Evolutionary conservation across 2,329 filamentous ascomycete genomes (phyloP).

Genomic region (Pestalotiopsis sp.): DNA sequence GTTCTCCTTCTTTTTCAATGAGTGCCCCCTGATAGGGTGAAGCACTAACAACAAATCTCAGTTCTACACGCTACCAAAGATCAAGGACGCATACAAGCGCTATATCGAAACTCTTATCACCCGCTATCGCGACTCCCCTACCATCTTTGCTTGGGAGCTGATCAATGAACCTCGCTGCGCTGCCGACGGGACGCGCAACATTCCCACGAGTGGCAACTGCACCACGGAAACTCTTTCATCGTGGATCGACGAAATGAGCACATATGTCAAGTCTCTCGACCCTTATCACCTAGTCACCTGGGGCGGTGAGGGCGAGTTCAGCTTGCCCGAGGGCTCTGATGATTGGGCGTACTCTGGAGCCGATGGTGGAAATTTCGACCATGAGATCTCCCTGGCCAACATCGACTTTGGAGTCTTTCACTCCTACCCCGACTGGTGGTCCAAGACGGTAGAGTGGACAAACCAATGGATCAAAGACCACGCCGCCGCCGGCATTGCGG

Average conservation of each 20-base stretch:
- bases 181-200: constrained; percentile 46
- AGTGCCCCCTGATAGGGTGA: no score
- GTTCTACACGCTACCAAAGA: constrained; percentile 52
- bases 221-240: constrained; percentile 42
- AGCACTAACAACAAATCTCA: no score
- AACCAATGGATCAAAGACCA: constrained; percentile 59
- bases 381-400: constrained; percentile 46
- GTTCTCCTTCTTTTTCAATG: constrained; percentile 14
- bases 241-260: constrained; percentile 58
- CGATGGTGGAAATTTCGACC: constrained; percentile 57
- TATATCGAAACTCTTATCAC: constrained; percentile 64
- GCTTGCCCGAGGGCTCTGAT: constrained; percentile 33
- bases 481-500: constrained; percentile 41
- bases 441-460: constrained; percentile 53
- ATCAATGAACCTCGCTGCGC: constrained; percentile 62
- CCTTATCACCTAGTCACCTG: constrained; percentile 55
- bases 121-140: constrained; percentile 59
- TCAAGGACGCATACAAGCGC: constrained; percentile 55
- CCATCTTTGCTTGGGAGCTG: constrained; percentile 70
- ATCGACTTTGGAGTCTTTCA: constrained; percentile 60
- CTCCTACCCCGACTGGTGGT: constrained; percentile 59
- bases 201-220: constrained; percentile 43
- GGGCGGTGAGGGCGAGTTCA: constrained; percentile 63
- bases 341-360: constrained; percentile 49
- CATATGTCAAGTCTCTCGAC: constrained; percentile 56